Evolutionary conservation across 2,329 filamentous ascomycete species (phyloP).

Genomic region (Nemania diffusa): DNA sequence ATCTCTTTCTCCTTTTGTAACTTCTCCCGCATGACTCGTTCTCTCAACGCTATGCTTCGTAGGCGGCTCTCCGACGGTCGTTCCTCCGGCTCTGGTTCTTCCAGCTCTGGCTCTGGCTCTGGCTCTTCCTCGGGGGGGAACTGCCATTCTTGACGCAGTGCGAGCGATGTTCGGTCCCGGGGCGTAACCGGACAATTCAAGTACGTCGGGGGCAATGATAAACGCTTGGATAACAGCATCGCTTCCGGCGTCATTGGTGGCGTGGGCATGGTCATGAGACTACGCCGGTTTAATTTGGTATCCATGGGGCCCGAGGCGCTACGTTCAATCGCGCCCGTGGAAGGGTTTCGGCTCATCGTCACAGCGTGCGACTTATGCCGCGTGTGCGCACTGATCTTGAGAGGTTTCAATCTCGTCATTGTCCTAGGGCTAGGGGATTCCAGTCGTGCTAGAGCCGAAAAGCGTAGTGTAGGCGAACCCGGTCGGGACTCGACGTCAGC

Average conservation of each 20-base stretch:
- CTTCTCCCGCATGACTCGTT: slow-evolving; percentile 39
- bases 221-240: slow-evolving; percentile 22
- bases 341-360: slow-evolving; percentile 42
- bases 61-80: slow-evolving; percentile 11
- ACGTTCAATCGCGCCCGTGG: slow-evolving; percentile 40
- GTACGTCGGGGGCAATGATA: slow-evolving; percentile 35
- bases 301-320: slow-evolving; percentile 28
- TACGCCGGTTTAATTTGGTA: slow-evolving; percentile 35
- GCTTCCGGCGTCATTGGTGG: slow-evolving; percentile 35
- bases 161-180: slow-evolving; percentile 13
- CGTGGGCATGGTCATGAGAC: slow-evolving; percentile 39
- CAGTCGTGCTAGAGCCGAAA: slow-evolving; percentile 22
- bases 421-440: slow-evolving; percentile 30
- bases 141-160: slow-evolving; percentile 29
- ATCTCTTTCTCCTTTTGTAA: slow-evolving; percentile 40
- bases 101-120: not conserved
- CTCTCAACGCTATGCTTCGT: slow-evolving; percentile 33
- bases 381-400: slow-evolving; percentile 37
- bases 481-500: slow-evolving; percentile 37
- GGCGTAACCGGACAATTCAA: slow-evolving; percentile 11
- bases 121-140: slow-evolving; percentile 14
- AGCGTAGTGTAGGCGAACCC: slow-evolving; percentile 25
- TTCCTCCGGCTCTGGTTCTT: too few relatives aligned
- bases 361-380: slow-evolving; percentile 40
- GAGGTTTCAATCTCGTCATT: slow-evolving; percentile 33